Conservation (phyloP, 139 green algal genomes). For the Tetraselmis striata region DNA sequence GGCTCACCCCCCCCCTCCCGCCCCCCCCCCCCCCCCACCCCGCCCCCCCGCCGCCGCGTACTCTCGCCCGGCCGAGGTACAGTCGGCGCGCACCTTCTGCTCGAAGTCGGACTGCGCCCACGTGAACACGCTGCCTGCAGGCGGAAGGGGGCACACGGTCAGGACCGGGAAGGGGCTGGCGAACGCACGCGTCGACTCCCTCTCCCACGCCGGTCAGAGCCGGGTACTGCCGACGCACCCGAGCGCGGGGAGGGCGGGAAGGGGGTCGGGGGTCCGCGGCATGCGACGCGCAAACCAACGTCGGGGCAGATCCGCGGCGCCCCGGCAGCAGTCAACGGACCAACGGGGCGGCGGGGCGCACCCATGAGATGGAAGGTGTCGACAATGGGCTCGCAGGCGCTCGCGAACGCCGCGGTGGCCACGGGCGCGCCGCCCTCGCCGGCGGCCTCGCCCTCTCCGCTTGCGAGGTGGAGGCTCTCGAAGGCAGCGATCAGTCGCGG, state of each 20-base stretch:
- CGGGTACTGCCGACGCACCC: too few species aligned
- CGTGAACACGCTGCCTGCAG: neutral
- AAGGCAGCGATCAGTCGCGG: neutral
- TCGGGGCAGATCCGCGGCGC: too few species aligned
- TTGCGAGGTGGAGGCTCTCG: neutral
- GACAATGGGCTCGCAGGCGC: neutral
- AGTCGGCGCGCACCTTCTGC: neutral
- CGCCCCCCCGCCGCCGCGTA: too few species aligned
- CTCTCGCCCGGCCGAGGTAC: too few species aligned
- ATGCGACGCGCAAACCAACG: neutral
- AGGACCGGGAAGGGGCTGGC: too few species aligned
- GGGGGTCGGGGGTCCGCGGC: neutral
- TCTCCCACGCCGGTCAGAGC: too few species aligned
- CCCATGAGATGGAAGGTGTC: neutral
- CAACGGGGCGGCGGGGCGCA: too few species aligned
- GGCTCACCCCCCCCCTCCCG: too few species aligned
- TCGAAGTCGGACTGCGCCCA: neutral
- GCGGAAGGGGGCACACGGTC: neutral
- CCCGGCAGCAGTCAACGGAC: too few species aligned
- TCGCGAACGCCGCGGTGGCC: neutral
- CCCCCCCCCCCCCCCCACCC: too few species aligned
- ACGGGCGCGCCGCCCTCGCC: neutral
- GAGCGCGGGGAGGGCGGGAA: neutral
- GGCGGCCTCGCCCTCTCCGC: neutral
- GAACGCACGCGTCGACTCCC: too few species aligned